Evolutionary conservation across 2,329 filamentous ascomycete species (phyloP), one percentile per base, ranked within the genome.

Genomic region (Pyricularia grisea): DNA sequence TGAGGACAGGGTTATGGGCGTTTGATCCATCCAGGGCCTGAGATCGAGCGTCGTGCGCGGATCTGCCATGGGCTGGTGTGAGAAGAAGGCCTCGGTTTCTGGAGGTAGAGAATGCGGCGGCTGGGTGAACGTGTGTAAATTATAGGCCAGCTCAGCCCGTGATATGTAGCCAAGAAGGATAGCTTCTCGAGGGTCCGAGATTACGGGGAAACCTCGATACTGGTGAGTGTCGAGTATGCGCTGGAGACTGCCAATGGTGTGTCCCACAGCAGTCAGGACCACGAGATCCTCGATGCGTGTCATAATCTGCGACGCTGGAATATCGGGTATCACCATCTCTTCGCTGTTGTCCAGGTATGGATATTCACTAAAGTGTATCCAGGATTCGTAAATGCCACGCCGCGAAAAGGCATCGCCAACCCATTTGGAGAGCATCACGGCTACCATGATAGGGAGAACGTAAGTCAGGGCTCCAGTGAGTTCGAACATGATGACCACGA

Each of bases 401-500:
- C 92, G 92, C 30, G 92, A 93, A 78, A 99, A 94, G 67, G 93
- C 94, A 78, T 99, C 95, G 75, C 94, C 95, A 30, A 97, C 93
- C 95, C 95, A 99, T 81, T 99, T 99, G 71, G 92, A 92, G 64
- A 98, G 85, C 94, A 99, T 97, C 76, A 99, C 95, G 63, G 94
- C 93, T 72, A 99, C 92, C 95, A 99, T 99, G 78, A 98, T 99
- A 68, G 95, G 95, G 9, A 99, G 87, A 66, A 99, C 94, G 76
- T 98, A 99, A 1, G 94, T 97, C 70, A 98, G 82, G 7, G 95
- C 95, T n/a, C 95, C 95, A 0, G 95, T 99, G 66, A 99, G 85
- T 79, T 99, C 95, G 76, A 98, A 98, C 95, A 99, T 98, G 78
- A 99, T 99, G 75, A 99, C 95, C 4, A 99, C 94, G 73, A 99